These are phyloP conservation scores for Beta vulgaris DNA, from an alignment of 148 eudicot genomes.

Conservation along the genomic window DNA sequence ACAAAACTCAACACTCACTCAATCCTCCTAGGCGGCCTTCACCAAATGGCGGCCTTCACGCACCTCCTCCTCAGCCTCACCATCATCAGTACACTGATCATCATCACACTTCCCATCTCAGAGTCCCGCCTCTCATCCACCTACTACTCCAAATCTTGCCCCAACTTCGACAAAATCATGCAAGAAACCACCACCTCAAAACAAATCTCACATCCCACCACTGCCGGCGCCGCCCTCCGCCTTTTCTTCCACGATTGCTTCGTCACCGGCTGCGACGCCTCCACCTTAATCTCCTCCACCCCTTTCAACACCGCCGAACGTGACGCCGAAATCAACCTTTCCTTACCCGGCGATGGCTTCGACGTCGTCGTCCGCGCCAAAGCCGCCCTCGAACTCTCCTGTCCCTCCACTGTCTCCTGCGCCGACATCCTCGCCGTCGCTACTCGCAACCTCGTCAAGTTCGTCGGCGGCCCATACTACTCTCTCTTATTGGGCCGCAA, in stretches of 20 bases:
- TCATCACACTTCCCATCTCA: slow-evolving; percentile 14
- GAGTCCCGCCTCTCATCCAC: slow-evolving; percentile 26
- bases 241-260: slow-evolving; percentile 57
- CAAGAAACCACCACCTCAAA: slow-evolving; percentile 46
- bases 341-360: slow-evolving; percentile 63
- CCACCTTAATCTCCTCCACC: slow-evolving; percentile 43
- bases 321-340: slow-evolving; percentile 57
- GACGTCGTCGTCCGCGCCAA: slow-evolving; percentile 51
- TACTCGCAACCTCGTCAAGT: slow-evolving; percentile 42
- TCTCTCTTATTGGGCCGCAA: slow-evolving; percentile 36
- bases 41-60: neutral
- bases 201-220: slow-evolving; percentile 46
- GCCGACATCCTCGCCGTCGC: slow-evolving; percentile 53
- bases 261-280: slow-evolving; percentile 55
- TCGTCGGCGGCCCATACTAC: slow-evolving; percentile 51
- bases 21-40: too few species aligned
- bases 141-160: slow-evolving; percentile 45
- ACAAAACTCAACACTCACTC: too few species aligned
- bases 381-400: slow-evolving; percentile 48
- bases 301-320: slow-evolving; percentile 41
- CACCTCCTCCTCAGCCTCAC: slow-evolving; percentile 8
- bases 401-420: slow-evolving; percentile 52
- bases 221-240: slow-evolving; percentile 51
- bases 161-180: slow-evolving; percentile 36
- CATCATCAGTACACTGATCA: neutral